These are phyloP conservation scores for Magnolia sinica DNA, from an alignment of 164 flowering plant genomes.

Conservation along the genomic window DNA sequence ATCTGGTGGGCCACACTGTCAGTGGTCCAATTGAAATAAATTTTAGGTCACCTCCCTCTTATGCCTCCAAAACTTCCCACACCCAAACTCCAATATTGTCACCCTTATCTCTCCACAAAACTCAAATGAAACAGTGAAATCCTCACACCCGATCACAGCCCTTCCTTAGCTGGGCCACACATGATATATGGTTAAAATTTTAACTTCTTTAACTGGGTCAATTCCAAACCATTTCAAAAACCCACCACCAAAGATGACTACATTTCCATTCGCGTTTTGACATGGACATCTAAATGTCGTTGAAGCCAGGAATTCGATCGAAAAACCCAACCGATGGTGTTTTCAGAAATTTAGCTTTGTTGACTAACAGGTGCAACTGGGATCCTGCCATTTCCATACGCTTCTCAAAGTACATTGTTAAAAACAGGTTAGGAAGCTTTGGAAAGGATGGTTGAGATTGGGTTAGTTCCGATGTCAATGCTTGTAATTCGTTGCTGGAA, in stretches of 20 bases:
- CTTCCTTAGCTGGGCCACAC: slow-evolving; percentile 50
- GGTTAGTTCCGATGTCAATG: slow-evolving; percentile 50
- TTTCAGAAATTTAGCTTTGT: slow-evolving; percentile 40
- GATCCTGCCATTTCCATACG: slow-evolving; percentile 69
- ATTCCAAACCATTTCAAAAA: slow-evolving; percentile 36
- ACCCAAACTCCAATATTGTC: slow-evolving; percentile 63
- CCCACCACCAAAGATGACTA: slow-evolving; percentile 54
- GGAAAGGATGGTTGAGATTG: slow-evolving; percentile 44
- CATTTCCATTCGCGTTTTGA: slow-evolving; percentile 57
- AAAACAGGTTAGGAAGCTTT: slow-evolving; percentile 37
- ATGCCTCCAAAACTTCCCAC: slow-evolving; percentile 30
- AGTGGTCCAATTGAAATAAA: too few relatives aligned
- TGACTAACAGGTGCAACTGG: slow-evolving; percentile 60
- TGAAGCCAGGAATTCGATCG: slow-evolving; percentile 42
- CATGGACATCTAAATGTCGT: slow-evolving; percentile 48
- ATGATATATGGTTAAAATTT: slow-evolving; percentile 57
- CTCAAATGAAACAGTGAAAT: slow-evolving; percentile 38
- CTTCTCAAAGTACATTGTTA: slow-evolving; percentile 66
- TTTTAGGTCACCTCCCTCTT: not conserved
- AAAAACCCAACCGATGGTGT: slow-evolving; percentile 28
- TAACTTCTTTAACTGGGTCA: slow-evolving; percentile 77
- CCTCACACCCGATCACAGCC: slow-evolving; percentile 24
- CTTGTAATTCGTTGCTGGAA: slow-evolving; percentile 55
- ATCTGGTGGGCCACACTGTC: too few relatives aligned
- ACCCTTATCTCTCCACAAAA: slow-evolving; percentile 46